phyloP scores from a whole-genome alignment of 1,284 basidiomycete species.

The Leccinum subrobustum region DNA sequence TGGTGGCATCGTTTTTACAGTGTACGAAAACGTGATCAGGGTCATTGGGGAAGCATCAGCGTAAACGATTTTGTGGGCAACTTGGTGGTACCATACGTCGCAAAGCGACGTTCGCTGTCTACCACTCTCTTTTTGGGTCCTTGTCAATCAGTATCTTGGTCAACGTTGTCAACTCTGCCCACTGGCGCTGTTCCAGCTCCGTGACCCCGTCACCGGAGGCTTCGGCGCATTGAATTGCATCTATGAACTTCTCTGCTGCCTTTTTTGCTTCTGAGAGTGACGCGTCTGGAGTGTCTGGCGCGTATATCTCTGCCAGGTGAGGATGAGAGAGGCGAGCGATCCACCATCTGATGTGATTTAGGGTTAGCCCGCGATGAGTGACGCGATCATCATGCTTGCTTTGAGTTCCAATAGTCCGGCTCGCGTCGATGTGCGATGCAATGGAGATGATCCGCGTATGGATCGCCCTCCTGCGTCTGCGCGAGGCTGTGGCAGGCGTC shows the following conservation, averaged over 20 bases:
- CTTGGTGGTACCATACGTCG: not conserved
- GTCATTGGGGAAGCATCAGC: conserved; percentile 34
- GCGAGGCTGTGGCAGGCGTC: conserved; percentile 26
- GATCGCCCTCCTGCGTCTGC: conserved; percentile 28
- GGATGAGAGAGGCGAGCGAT: conserved; percentile 19
- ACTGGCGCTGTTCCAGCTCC: conserved; percentile 23
- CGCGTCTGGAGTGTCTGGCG: conserved; percentile 4
- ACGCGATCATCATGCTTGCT: conserved; percentile 14
- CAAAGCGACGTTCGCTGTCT: not conserved
- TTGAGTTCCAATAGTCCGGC: conserved; percentile 26
- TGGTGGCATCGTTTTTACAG: conserved; percentile 94
- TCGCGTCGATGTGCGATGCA: conserved; percentile 29
- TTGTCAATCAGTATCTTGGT: conserved; percentile 19
- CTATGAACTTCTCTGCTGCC: conserved; percentile 3
- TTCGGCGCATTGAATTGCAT: conserved; percentile 13
- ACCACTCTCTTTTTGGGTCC: conserved; percentile 4
- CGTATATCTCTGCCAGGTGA: conserved; percentile 23
- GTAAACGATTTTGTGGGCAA: not conserved
- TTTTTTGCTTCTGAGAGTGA: conserved; percentile 14
- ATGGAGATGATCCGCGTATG: conserved; percentile 28
- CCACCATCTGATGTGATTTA: conserved; percentile 18
- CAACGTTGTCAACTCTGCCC: conserved; percentile 30
- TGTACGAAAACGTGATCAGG: conserved; percentile 81
- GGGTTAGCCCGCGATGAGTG: not conserved
- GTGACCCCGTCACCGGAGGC: conserved; percentile 7